Evolutionary conservation across 257 asterid species (phyloP).

Genomic region (Marsdenia floribunda): DNA sequence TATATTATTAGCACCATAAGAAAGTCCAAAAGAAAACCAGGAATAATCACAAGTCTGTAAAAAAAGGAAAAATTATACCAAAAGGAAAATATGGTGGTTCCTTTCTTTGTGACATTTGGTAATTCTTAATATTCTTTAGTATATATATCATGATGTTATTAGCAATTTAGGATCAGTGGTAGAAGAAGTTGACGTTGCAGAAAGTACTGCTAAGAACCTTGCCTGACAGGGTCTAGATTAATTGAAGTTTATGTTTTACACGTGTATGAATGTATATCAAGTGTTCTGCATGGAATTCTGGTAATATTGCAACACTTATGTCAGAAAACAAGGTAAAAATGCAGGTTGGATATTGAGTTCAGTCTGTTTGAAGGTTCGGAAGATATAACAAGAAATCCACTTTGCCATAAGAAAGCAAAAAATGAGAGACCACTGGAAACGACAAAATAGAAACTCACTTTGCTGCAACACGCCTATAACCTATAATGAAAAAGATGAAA

Average conservation of each 20-base stretch:
- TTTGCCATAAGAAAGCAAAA: slow-evolving; percentile 35
- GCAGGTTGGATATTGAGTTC: neutral
- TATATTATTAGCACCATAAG: no score
- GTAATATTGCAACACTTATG: neutral
- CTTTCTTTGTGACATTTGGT: no score
- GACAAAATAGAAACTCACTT: slow-evolving; percentile 7
- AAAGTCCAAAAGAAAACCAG: no score
- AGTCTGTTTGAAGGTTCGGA: neutral
- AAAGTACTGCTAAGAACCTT: neutral
- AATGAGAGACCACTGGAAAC: slow-evolving; percentile 27
- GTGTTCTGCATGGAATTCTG: neutral
- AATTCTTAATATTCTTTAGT: no score
- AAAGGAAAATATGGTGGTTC: no score
- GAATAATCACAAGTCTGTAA: no score
- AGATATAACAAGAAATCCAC: slow-evolving; percentile 1
- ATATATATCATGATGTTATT: no score
- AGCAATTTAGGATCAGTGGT: no score
- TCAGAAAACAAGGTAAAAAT: neutral
- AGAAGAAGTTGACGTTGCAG: no score
- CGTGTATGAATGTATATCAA: neutral
- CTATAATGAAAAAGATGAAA: neutral
- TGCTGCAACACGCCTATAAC: neutral
- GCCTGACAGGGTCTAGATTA: neutral
- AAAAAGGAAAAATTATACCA: no score
- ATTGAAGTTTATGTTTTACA: neutral